Evolutionary conservation across 1,284 basidiomycete species (phyloP).

Genomic region (Apiotrichum montevideense): DNA sequence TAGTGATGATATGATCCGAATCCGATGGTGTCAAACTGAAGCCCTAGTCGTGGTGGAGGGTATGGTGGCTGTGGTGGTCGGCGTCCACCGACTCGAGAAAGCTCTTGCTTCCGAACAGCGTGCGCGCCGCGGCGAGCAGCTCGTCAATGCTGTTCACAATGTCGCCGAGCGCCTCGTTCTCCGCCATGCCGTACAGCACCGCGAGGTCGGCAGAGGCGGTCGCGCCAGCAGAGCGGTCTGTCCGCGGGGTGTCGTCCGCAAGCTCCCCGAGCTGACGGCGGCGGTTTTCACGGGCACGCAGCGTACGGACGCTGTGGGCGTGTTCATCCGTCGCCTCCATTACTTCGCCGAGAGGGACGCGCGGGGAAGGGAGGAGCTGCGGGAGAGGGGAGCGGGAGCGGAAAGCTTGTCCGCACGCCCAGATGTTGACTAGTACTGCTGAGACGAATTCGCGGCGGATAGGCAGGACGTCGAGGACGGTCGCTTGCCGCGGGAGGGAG

Average conservation of each 20-base stretch:
- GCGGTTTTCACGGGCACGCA: constrained; percentile 10
- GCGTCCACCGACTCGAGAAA: constrained; percentile 19
- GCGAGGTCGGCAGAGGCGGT: constrained; percentile 27
- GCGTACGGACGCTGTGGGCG: constrained; percentile 18
- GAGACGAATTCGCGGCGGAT: constrained; percentile 49
- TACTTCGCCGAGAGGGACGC: constrained; percentile 41
- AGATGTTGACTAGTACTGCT: constrained; percentile 48
- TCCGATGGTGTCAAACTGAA: too few relatives aligned
- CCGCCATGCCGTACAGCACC: constrained; percentile 45
- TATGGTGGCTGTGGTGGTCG: too few relatives aligned
- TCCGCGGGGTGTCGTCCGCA: background rate
- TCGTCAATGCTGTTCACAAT: constrained; percentile 42
- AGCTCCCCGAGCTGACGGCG: background rate
- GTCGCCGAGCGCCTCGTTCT: constrained; percentile 44
- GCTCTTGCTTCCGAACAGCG: constrained; percentile 40
- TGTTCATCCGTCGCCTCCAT: constrained; percentile 41
- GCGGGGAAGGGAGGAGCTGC: constrained; percentile 49
- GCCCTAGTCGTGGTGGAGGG: too few relatives aligned
- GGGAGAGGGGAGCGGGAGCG: constrained; percentile 48
- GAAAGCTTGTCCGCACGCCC: constrained; percentile 48
- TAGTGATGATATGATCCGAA: too few relatives aligned
- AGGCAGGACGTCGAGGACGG: constrained; percentile 49
- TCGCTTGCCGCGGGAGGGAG: constrained; percentile 41
- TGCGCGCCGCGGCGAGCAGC: constrained; percentile 40
- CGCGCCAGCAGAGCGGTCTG: constrained; percentile 5